A percentile compares a stretch with the other conserved stretches of the same genome.
Conservation (phyloP, 257 asterid species). For the Fraxinus excelsior region DNA sequence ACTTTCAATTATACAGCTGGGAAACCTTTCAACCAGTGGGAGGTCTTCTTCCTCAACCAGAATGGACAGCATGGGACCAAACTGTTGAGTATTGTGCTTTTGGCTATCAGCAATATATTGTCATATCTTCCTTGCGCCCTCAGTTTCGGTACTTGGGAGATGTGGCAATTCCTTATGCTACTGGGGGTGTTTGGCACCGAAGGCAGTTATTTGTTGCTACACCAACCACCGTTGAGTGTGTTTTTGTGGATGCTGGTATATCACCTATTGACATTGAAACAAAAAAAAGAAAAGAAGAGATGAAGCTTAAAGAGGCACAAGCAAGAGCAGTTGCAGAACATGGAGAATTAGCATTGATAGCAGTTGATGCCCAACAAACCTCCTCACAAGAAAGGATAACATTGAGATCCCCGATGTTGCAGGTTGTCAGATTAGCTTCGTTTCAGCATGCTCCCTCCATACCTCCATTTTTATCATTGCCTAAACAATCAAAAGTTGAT, state of each 20-base stretch:
- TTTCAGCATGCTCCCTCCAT: constrained; percentile 95
- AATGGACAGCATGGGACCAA: constrained; percentile 99
- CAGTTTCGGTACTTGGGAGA: constrained; percentile 96
- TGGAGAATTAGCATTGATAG: constrained; percentile 85
- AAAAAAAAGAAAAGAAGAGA: constrained; percentile 75
- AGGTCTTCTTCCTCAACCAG: constrained; percentile 98
- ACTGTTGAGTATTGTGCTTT: constrained; percentile 98
- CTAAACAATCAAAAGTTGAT: constrained; percentile 75
- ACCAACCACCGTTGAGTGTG: constrained; percentile 97
- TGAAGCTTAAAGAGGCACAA: constrained; percentile 66
- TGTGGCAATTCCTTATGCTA: constrained; percentile 93
- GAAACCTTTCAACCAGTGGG: constrained; percentile 97
- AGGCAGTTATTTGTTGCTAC: constrained; percentile 96
- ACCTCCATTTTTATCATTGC: constrained; percentile 86
- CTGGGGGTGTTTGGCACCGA: constrained; percentile 98
- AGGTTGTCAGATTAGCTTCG: constrained; percentile 91
- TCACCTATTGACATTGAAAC: constrained; percentile 85
- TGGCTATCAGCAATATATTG: constrained; percentile 84
- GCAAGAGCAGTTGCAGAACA: constrained; percentile 83
- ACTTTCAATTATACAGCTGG: constrained; percentile 96
- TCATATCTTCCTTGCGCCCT: constrained; percentile 93
- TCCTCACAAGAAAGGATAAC: constrained; percentile 68
- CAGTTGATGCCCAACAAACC: constrained; percentile 74
- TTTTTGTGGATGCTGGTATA: constrained; percentile 95
- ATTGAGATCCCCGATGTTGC: constrained; percentile 93